phyloP scores from a whole-genome alignment of 805 yeast species.

The Wickerhamiella azyma region DNA sequence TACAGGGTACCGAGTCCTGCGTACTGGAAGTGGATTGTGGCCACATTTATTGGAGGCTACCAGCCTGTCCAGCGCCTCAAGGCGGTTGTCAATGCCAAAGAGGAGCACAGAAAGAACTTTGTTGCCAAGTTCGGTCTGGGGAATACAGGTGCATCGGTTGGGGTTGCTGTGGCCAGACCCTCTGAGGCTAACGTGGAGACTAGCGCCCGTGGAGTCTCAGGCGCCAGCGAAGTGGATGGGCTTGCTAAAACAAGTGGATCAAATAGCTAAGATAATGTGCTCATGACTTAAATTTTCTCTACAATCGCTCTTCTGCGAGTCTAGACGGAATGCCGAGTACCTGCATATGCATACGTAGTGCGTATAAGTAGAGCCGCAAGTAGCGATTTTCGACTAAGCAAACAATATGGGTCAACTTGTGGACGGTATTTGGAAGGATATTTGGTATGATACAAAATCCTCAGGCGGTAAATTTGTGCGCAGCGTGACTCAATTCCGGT shows the following conservation, averaged over 20 bases:
- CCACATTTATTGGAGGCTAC: not conserved
- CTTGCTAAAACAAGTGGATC: too few species aligned
- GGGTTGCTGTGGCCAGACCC: not conserved
- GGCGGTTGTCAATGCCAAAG: not conserved
- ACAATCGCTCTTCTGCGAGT: too few species aligned
- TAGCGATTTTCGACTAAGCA: too few species aligned
- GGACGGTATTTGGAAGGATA: conserved; percentile 21
- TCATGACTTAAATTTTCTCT: too few species aligned
- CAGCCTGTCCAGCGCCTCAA: not conserved
- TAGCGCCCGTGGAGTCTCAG: not conserved
- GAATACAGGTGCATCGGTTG: not conserved
- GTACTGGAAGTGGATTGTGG: conserved; percentile 4
- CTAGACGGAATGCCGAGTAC: too few species aligned
- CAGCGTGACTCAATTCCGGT: conserved; percentile 17
- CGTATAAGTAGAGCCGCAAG: not conserved
- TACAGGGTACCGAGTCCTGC: conserved; percentile 6
- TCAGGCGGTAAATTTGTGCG: conserved; percentile 21
- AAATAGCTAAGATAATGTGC: too few species aligned
- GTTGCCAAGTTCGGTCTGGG: not conserved
- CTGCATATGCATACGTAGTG: too few species aligned
- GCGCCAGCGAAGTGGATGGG: too few species aligned
- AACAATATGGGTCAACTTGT: conserved; percentile 18
- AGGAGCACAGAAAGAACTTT: not conserved
- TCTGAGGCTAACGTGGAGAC: not conserved
- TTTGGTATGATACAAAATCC: conserved; percentile 21